A percentile compares a stretch with the other conserved stretches of the same genome.
Conservation (phyloP, 768 basidiomycete genomes). For the Cyathus striatus region DNA sequence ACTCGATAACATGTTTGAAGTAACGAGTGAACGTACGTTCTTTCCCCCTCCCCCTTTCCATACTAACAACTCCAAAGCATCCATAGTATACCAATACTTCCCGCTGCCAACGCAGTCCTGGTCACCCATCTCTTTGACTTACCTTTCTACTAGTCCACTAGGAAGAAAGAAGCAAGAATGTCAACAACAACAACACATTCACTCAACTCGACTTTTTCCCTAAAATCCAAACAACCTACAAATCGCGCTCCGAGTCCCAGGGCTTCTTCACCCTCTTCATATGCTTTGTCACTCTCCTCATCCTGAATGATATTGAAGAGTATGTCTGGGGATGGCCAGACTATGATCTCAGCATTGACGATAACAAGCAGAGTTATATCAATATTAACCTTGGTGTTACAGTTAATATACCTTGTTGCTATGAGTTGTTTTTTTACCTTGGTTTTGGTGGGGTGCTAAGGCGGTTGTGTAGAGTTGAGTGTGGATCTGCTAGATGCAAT, state of each 20-base stretch:
- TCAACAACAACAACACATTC: too few relatives aligned
- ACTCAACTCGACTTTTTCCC: conserved; percentile 83
- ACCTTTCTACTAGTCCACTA: too few relatives aligned
- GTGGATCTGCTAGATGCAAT: conserved; percentile 90
- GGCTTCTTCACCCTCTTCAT: conserved; percentile 80
- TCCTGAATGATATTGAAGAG: conserved; percentile 87
- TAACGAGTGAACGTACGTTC: conserved; percentile 62
- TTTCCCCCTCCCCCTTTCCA: conserved; percentile 3
- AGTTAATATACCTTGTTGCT: conserved; percentile 89
- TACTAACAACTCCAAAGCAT: conserved; percentile 41
- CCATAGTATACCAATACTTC: conserved; percentile 92
- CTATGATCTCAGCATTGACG: conserved; percentile 84
- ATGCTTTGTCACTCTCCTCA: conserved; percentile 58
- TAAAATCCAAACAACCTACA: conserved; percentile 80
- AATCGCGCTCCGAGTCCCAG: conserved; percentile 69
- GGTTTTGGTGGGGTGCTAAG: neutral
- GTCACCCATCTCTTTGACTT: too few relatives aligned
- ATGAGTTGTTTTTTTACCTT: conserved; percentile 43
- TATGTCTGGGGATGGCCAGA: conserved; percentile 94
- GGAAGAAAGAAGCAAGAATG: too few relatives aligned
- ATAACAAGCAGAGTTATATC: conserved; percentile 52
- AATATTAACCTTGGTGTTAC: conserved; percentile 89
- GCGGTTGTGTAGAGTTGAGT: conserved; percentile 52
- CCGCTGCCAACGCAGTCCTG: conserved; percentile 91
- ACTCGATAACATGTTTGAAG: conserved; percentile 84